Percentiles rank a stretch among this genome's conserved stretches.
Conservation (phyloP, 2,329 filamentous ascomycete genomes). For the Cercospora sojina region DNA sequence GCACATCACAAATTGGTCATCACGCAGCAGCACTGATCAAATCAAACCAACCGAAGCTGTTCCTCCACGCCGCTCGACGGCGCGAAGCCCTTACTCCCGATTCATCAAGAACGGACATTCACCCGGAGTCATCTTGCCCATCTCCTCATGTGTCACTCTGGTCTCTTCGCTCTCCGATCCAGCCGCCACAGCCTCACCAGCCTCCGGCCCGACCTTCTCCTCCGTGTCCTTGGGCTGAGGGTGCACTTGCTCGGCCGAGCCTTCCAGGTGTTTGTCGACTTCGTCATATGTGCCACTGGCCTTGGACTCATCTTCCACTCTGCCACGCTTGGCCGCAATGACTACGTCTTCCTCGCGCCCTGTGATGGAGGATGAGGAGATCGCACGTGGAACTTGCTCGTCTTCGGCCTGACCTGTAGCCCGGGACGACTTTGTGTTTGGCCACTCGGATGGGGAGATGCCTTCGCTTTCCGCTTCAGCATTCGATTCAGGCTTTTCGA, state of each 20-base stretch:
- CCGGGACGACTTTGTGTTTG: background rate
- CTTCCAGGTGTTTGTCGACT: conserved; percentile 36
- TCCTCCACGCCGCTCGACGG: background rate
- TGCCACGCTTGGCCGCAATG: conserved; percentile 11
- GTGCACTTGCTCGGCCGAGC: conserved; percentile 35
- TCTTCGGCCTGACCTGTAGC: background rate
- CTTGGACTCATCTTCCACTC: conserved; percentile 28
- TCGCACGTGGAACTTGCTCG: conserved; percentile 17
- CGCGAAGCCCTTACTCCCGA: conserved; percentile 31
- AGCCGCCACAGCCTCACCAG: conserved; percentile 41
- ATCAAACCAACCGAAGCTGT: background rate
- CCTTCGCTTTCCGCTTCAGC: conserved; percentile 21
- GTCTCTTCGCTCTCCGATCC: conserved; percentile 37
- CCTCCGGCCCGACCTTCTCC: conserved; percentile 32
- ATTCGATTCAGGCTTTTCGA: conserved; percentile 28
- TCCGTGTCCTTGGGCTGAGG: conserved; percentile 40
- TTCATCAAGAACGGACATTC: conserved; percentile 44
- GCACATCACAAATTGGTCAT: background rate
- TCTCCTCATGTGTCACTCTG: conserved; percentile 40
- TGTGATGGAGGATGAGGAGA: conserved; percentile 30
- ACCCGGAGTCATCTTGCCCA: conserved; percentile 34
- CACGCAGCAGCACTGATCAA: background rate
- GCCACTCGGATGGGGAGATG: conserved; percentile 6
- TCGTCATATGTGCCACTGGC: conserved; percentile 28
- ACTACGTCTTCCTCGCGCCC: conserved; percentile 21